phyloP scores from a whole-genome alignment of 768 basidiomycete genomes.

The Hypsizygus marmoreus region DNA sequence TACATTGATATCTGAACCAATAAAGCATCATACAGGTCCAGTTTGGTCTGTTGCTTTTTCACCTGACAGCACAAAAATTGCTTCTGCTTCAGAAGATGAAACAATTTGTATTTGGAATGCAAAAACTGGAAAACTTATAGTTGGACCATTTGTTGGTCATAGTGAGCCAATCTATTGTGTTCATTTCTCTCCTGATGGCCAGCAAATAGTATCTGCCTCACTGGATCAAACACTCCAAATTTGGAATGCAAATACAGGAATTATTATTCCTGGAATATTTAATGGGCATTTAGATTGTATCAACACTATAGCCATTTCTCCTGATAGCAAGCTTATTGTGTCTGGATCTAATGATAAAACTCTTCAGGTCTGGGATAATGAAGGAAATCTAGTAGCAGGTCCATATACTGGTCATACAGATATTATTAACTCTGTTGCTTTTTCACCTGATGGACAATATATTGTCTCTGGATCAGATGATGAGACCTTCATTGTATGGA shows the following conservation, averaged over 20 bases:
- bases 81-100: neutral
- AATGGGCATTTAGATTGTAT: neutral
- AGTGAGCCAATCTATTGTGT: too few relatives aligned
- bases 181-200: constrained; percentile 1
- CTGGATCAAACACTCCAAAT: neutral
- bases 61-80: neutral
- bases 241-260: neutral
- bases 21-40: too few relatives aligned
- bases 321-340: neutral
- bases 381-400: neutral
- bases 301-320: neutral
- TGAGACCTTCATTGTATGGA: constrained; percentile 5
- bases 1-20: too few relatives aligned
- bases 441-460: constrained; percentile 6
- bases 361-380: constrained; percentile 3
- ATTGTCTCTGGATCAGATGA: constrained; percentile 7
- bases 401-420: neutral
- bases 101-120: constrained; percentile 2
- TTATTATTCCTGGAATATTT: neutral
- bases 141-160: too few relatives aligned
- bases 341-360: neutral
- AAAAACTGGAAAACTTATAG: neutral
- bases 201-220: neutral
- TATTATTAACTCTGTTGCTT: neutral
- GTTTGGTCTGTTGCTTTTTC: constrained; percentile 3